A percentile compares a stretch with the other conserved stretches of the same genome.
Conservation (phyloP, 768 basidiomycete species). For the Lentinus brumalis region DNA sequence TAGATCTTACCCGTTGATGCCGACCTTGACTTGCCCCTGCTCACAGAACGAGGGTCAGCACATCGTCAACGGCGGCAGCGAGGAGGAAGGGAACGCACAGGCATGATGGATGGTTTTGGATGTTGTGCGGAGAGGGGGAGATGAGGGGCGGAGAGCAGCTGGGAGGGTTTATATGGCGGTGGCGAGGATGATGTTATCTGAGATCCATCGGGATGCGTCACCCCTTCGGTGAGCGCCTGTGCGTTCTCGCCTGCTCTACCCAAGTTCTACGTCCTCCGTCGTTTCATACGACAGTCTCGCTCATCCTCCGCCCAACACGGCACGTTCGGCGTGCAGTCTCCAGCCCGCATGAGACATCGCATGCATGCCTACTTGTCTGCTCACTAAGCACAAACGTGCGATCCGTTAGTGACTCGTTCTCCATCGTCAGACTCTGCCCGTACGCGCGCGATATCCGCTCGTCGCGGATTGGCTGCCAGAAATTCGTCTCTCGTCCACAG, state of each 20-base stretch:
- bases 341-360: background rate
- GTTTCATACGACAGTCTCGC: background rate
- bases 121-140: background rate
- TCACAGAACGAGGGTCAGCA: background rate
- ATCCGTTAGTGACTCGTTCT: background rate
- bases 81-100: slow-evolving; percentile 12
- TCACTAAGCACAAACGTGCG: background rate
- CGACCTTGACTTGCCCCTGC: slow-evolving; percentile 70
- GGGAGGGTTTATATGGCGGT: slow-evolving; percentile 13
- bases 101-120: slow-evolving; percentile 17
- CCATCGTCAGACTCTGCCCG: background rate
- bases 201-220: slow-evolving; percentile 13
- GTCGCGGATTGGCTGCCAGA: background rate
- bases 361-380: too few species aligned
- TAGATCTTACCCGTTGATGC: slow-evolving; percentile 84
- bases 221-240: background rate
- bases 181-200: slow-evolving; percentile 19
- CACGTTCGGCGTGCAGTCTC: background rate
- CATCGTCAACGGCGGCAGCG: background rate
- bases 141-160: slow-evolving; percentile 8
- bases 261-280: background rate
- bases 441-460: background rate
- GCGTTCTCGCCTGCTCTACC: background rate
- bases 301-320: background rate
- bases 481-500: background rate